A percentile compares a stretch with the other conserved stretches of the same genome.
Evolutionary conservation across 2,329 filamentous ascomycete genomes (phyloP).

Genomic region (Pseudocercospora musae): DNA sequence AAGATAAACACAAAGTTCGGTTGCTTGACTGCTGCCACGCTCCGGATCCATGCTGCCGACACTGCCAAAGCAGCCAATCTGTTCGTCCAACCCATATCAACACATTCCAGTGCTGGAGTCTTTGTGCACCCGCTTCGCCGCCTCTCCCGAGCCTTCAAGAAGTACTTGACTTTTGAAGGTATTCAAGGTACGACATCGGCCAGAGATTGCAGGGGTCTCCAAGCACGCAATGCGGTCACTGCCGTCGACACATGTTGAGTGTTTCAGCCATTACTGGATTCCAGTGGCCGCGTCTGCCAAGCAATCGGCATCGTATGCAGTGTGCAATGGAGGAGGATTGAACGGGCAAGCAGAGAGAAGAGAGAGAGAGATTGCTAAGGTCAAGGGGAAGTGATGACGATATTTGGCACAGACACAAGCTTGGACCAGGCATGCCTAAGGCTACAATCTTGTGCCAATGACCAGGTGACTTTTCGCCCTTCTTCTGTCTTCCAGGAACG

Average conservation of each 20-base stretch:
- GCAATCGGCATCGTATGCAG: not conserved
- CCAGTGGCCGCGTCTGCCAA: not conserved
- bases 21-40: constrained; percentile 15
- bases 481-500: too few species aligned
- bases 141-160: not conserved
- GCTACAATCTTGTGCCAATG: too few species aligned
- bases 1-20: constrained; percentile 64
- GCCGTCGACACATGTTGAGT: not conserved
- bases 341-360: not conserved
- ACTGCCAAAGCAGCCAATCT: not conserved
- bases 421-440: too few species aligned
- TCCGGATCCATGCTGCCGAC: not conserved
- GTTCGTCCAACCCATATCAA: not conserved
- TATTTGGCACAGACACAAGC: too few species aligned
- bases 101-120: not conserved
- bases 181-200: not conserved
- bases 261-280: not conserved
- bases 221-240: not conserved
- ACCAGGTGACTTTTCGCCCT: too few species aligned
- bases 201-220: not conserved
- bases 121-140: not conserved
- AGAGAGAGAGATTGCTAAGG: not conserved
- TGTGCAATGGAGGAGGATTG: not conserved
- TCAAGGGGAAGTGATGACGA: not conserved
- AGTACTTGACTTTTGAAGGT: not conserved